These are phyloP conservation scores for Porodaedalea pini DNA, from an alignment of 1,284 basidiomycete genomes.

Conservation along the genomic window DNA sequence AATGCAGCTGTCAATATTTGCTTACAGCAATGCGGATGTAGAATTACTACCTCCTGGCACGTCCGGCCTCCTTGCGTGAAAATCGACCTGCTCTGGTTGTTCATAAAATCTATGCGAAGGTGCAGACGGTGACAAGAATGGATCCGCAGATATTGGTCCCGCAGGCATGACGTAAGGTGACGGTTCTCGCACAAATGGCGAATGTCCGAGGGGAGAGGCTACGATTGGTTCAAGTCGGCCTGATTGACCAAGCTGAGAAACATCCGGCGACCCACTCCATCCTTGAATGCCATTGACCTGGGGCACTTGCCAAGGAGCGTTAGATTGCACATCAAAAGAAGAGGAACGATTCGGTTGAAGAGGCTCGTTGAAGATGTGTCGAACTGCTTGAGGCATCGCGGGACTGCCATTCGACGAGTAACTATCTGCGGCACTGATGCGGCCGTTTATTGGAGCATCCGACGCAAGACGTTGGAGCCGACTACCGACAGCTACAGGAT, in stretches of 20 bases:
- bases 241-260: background rate
- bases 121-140: conserved; percentile 1
- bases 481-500: conserved; percentile 54
- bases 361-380: conserved; percentile 13
- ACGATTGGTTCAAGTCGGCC: conserved; percentile 2
- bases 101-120: conserved; percentile 10
- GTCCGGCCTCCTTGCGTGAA: background rate
- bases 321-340: conserved; percentile 7
- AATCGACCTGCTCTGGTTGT: conserved; percentile 1
- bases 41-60: background rate
- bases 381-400: conserved; percentile 7
- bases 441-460: conserved; percentile 22
- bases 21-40: background rate
- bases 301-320: conserved; percentile 16
- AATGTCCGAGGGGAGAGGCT: background rate
- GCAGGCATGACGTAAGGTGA: conserved; percentile 5
- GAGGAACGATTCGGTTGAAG: conserved; percentile 2
- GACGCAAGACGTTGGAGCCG: conserved; percentile 40
- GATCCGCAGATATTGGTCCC: conserved; percentile 3
- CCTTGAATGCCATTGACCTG: conserved; percentile 6
- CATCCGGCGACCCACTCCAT: conserved; percentile 7
- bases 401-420: conserved; percentile 17
- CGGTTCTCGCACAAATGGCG: conserved; percentile 8
- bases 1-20: background rate
- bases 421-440: conserved; percentile 12